Percentiles rank a stretch among this genome's conserved stretches.
phyloP scores from a whole-genome alignment of 306 rosid species.

The Casuarina cunninghamiana region DNA sequence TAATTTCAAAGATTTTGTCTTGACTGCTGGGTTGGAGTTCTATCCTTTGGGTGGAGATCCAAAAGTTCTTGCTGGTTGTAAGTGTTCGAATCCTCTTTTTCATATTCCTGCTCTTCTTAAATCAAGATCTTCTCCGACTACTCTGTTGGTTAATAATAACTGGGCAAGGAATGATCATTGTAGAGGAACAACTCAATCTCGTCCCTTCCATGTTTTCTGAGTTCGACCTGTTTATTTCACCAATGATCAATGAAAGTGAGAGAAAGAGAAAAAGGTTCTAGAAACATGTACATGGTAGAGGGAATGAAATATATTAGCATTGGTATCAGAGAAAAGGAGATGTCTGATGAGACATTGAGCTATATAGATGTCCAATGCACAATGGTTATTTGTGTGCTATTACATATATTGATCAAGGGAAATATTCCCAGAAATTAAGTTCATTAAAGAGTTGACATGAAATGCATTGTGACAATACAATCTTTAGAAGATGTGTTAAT shows the following conservation, averaged over 20 bases:
- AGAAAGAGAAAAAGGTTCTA: too few relatives aligned
- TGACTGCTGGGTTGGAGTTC: slow-evolving; percentile 85
- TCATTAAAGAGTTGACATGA: neutral
- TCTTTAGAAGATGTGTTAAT: neutral
- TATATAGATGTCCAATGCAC: neutral
- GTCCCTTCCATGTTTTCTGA: too few relatives aligned
- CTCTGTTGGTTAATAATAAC: neutral
- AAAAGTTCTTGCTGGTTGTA: slow-evolving; percentile 96
- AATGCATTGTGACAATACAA: neutral
- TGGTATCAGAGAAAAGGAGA: too few relatives aligned
- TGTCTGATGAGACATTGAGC: too few relatives aligned
- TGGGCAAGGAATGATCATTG: neutral
- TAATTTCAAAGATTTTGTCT: slow-evolving; percentile 87
- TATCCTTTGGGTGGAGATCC: slow-evolving; percentile 97
- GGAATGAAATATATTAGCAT: too few relatives aligned
- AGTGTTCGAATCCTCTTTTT: slow-evolving; percentile 45
- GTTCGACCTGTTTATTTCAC: too few relatives aligned
- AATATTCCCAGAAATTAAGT: neutral
- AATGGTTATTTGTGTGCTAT: neutral
- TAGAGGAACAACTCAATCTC: neutral
- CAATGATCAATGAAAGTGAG: too few relatives aligned
- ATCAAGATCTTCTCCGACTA: slow-evolving; percentile 7
- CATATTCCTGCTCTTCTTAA: slow-evolving; percentile 17
- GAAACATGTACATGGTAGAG: too few relatives aligned
- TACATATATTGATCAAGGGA: neutral